phyloP scores from a whole-genome alignment of 441 rosid species.

The Codiaeum variegatum region DNA sequence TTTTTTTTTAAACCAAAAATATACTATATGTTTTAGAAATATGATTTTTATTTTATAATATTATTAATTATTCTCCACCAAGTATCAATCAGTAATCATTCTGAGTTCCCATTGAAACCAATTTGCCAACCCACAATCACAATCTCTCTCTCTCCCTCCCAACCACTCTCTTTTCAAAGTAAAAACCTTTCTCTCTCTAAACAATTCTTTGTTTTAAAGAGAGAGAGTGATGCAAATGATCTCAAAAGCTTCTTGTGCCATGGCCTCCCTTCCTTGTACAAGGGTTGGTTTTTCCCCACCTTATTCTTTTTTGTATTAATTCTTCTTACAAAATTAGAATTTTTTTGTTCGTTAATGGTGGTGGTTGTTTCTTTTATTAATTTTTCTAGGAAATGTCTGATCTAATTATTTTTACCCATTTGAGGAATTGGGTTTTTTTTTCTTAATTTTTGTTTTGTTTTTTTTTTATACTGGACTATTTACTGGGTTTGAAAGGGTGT shows the following conservation, averaged over 20 bases:
- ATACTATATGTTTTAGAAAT: too few species aligned
- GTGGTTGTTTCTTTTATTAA: constrained; percentile 9
- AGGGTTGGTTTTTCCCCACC: constrained; percentile 51
- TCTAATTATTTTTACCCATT: constrained; percentile 10
- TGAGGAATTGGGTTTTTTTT: constrained; percentile 12
- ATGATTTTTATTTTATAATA: too few species aligned
- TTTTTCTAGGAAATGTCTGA: background rate
- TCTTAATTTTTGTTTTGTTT: background rate
- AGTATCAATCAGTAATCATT: background rate
- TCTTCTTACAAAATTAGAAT: background rate
- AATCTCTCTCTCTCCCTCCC: constrained; percentile 20
- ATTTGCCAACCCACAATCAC: constrained; percentile 24
- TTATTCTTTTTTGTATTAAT: background rate
- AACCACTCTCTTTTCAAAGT: background rate
- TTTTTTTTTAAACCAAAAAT: too few species aligned
- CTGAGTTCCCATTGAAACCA: constrained; percentile 17
- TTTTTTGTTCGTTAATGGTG: background rate
- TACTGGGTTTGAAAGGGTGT: background rate
- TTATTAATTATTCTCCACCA: background rate
- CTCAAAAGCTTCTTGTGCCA: constrained; percentile 65
- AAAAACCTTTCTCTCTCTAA: background rate
- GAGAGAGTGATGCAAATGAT: constrained; percentile 56
- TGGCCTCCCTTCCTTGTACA: constrained; percentile 67
- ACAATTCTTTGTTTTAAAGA: background rate
- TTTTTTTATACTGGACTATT: background rate